Percentiles rank a stretch among this genome's conserved stretches.
These are phyloP conservation scores for Mycena kentingensis DNA, from an alignment of 768 basidiomycete species.

Conservation along the genomic window DNA sequence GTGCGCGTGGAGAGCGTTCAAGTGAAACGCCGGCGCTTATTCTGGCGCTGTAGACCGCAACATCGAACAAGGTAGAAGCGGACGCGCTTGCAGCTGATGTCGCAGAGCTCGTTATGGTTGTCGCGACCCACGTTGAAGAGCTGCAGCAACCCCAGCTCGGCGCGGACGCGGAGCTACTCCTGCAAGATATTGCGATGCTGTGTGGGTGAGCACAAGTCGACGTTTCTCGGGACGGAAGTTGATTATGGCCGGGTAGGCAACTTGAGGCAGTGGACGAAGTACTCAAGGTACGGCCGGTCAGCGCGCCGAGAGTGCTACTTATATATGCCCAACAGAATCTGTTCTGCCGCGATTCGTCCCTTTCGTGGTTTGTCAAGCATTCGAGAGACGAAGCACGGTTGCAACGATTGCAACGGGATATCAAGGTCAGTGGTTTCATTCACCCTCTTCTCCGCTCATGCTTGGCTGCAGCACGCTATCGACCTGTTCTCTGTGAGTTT, in stretches of 20 bases:
- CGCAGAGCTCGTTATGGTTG: conserved; percentile 14
- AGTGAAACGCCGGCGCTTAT: background rate
- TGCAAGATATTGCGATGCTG: conserved; percentile 21
- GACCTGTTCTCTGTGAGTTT: conserved; percentile 23
- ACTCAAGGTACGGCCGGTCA: conserved; percentile 11
- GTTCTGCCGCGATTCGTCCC: conserved; percentile 15
- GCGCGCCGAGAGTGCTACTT: background rate
- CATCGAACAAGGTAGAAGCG: conserved; percentile 17
- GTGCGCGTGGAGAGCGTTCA: background rate
- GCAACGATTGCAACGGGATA: conserved; percentile 16
- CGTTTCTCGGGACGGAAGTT: conserved; percentile 6
- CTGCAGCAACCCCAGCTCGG: conserved; percentile 13
- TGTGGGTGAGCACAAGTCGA: conserved; percentile 17
- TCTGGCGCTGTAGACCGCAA: conserved; percentile 11
- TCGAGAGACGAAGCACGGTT: conserved; percentile 20
- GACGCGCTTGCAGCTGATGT: conserved; percentile 20
- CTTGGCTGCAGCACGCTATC: conserved; percentile 14
- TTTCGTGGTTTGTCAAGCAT: conserved; percentile 21
- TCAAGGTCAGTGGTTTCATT: conserved; percentile 7
- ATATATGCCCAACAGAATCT: conserved; percentile 7
- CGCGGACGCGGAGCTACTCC: conserved; percentile 16
- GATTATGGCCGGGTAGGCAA: conserved; percentile 11
- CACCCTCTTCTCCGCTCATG: background rate
- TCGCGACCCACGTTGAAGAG: conserved; percentile 19
- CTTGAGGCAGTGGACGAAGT: conserved; percentile 20